These are phyloP conservation scores for Cercospora nicotianae DNA, from an alignment of 2,329 filamentous ascomycete species.

Conservation along the genomic window DNA sequence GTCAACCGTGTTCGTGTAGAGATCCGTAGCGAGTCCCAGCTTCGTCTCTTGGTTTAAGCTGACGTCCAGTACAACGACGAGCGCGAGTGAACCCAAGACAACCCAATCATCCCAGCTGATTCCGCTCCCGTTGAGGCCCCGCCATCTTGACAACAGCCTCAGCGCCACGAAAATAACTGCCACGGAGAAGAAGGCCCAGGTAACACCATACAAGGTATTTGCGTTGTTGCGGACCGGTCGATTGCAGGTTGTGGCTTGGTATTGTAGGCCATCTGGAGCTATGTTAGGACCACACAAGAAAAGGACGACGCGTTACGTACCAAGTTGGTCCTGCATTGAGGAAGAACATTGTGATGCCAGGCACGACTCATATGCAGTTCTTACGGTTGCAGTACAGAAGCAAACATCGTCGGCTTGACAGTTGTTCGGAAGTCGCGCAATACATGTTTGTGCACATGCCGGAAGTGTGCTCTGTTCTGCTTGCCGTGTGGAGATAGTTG, in stretches of 20 bases:
- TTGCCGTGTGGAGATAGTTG: constrained; percentile 15
- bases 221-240: constrained; percentile 10
- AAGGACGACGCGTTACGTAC: neutral
- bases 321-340: constrained; percentile 13
- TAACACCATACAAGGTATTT: constrained; percentile 17
- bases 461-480: constrained; percentile 12
- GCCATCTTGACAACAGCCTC: constrained; percentile 22
- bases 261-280: constrained; percentile 10
- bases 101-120: constrained; percentile 27
- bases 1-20: constrained; percentile 9
- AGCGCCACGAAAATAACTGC: constrained; percentile 21
- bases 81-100: constrained; percentile 17
- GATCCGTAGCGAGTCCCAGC: constrained; percentile 12
- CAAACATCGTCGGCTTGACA: constrained; percentile 15
- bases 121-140: constrained; percentile 22
- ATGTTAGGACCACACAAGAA: neutral
- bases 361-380: constrained; percentile 14
- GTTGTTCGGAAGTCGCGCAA: constrained; percentile 10
- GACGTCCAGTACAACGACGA: constrained; percentile 19
- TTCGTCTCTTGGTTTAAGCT: constrained; percentile 15
- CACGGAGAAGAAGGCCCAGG: constrained; percentile 22
- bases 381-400: constrained; percentile 16
- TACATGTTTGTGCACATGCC: constrained; percentile 16
- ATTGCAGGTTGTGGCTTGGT: constrained; percentile 15
- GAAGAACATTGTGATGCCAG: constrained; percentile 14